Base-by-base conservation (phyloP, 2,329 filamentous ascomycete species). In the Fusarium denticulatum region DNA sequence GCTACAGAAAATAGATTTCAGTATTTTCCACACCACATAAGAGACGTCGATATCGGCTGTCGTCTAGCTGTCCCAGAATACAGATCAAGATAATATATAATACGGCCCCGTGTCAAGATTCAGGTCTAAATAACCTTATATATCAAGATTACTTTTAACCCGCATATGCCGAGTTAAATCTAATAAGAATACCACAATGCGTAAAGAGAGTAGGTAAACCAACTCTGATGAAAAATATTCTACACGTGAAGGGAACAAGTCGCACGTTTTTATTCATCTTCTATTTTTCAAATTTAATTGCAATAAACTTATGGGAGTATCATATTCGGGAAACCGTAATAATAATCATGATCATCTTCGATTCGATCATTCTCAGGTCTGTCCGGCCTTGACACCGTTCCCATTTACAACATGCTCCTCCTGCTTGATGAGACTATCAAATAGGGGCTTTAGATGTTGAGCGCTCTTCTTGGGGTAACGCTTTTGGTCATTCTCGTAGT, bases 401-500 rank as follows among this genome's bases (percentile, higher is more conserved):
- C 52, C 59, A 37, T 70, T 71, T 28, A 74, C 28, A 34, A 42
- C 50, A 12, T 69, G 56, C 64, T 76, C 67, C 24, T 86, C 86
- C 84, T 91, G 92, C 84, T 89, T 87, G 74, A 95, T 91, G 77
- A 94, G 86, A 74, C 87, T 87, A 45, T 91, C 89, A 80, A 96
- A 96, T 70, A 95, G 87, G 65, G 89, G 86, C 74, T 90, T 89
- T 77, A 97, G 87, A 78, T 88, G 88, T 82, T 87, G 88, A 26
- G 93, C 94, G 81, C 93, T 96, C 88, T 95, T 94, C 88, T 97
- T 97, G 43, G 94, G 91, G 75, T 91, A 88, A 58, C 94, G 87
- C 85, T 92, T 93, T 86, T 97, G 94, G 30, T 90, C 91, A 74
- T 94, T 89, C 76, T 89, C 85, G 81, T 96, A 97, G 83, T 97